Percentiles rank a stretch among this genome's conserved stretches.
phyloP scores from a whole-genome alignment of 2,329 filamentous ascomycete species.

The Coleophoma crateriformis region DNA sequence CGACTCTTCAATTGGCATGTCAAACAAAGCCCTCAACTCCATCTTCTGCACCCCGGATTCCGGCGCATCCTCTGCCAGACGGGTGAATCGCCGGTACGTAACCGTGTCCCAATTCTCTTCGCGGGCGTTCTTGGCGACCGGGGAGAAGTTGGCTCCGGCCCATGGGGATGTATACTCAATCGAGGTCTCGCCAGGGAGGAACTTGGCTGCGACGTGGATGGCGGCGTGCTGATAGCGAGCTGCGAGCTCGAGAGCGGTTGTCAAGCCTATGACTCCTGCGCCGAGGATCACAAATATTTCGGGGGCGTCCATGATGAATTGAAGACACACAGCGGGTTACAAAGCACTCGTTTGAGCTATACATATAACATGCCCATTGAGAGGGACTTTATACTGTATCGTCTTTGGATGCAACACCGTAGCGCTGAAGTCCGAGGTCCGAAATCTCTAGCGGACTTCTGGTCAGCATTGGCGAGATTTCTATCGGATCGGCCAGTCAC shows the following conservation, averaged over 20 bases:
- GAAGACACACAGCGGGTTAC: no score
- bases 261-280: slow-evolving; percentile 33
- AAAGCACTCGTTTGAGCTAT: no score
- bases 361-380: no score
- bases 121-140: background rate
- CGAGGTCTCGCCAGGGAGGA: background rate
- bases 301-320: no score
- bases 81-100: slow-evolving; percentile 8
- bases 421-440: no score
- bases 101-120: slow-evolving; percentile 5
- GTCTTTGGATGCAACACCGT: no score
- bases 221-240: slow-evolving; percentile 8
- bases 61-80: slow-evolving; percentile 8
- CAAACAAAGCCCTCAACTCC: slow-evolving; percentile 20
- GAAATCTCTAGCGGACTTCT: no score
- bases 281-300: slow-evolving; percentile 8
- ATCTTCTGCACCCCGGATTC: slow-evolving; percentile 2
- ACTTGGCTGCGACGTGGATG: background rate
- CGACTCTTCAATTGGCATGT: slow-evolving; percentile 8
- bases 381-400: no score
- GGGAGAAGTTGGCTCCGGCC: slow-evolving; percentile 48
- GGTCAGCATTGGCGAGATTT: no score
- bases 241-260: slow-evolving; percentile 31
- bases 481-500: no score
- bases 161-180: slow-evolving; percentile 83